A percentile compares a stretch with the other conserved stretches of the same genome.
phyloP scores from a whole-genome alignment of 129 eudicot species.

The Artemisia annua region DNA sequence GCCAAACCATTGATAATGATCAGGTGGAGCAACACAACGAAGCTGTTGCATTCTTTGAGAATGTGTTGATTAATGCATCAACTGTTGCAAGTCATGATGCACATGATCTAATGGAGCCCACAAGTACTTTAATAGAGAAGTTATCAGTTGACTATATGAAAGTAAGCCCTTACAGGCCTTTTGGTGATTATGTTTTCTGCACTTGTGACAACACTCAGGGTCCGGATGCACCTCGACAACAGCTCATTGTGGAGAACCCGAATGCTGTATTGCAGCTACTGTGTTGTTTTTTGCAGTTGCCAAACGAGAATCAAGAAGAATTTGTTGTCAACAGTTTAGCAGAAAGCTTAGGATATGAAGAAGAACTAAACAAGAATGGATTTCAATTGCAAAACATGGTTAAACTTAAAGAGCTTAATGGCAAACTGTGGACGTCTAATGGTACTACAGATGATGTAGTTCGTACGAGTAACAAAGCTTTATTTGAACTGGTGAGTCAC shows the following conservation, averaged over 20 bases:
- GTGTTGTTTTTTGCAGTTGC: constrained; percentile 51
- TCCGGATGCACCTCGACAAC: not conserved
- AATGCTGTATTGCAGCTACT: constrained; percentile 65
- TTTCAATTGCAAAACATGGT: constrained; percentile 10
- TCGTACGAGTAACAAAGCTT: constrained; percentile 8
- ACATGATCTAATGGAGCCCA: constrained; percentile 57
- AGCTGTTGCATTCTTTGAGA: constrained; percentile 35
- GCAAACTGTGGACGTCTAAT: not conserved
- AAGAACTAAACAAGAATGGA: constrained; percentile 21
- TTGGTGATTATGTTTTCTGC: constrained; percentile 61
- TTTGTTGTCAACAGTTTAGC: constrained; percentile 17
- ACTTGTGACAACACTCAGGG: constrained; percentile 30
- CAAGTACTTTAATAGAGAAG: constrained; percentile 49
- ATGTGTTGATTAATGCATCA: constrained; percentile 51
- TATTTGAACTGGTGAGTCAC: constrained; percentile 28
- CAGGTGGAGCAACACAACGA: too few relatives aligned
- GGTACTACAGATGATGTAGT: not conserved
- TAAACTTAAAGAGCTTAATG: constrained; percentile 8
- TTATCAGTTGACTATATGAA: constrained; percentile 42
- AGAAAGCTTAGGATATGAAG: constrained; percentile 17
- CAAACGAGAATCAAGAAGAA: constrained; percentile 21
- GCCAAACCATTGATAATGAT: not conserved
- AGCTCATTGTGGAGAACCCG: constrained; percentile 51
- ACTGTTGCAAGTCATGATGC: constrained; percentile 66
- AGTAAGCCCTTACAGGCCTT: constrained; percentile 79